Evolutionary conservation across 2,329 filamentous ascomycete species (phyloP), one percentile per base, ranked within the genome.

Genomic region (Thielaviopsis populi): DNA sequence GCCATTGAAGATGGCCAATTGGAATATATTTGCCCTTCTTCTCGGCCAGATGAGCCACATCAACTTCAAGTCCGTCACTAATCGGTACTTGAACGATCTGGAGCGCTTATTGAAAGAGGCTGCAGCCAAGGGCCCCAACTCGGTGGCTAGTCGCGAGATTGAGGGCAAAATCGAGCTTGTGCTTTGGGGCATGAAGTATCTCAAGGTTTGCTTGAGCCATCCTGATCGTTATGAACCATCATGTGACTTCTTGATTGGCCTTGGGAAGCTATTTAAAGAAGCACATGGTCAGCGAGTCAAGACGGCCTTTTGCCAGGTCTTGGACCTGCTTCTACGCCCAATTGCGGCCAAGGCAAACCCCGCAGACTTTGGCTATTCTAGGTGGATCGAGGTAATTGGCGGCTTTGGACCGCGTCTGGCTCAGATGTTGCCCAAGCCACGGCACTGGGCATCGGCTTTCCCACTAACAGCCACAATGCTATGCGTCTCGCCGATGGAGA

Each of bases 1-100:
- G 0, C 85, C 89, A 0, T 78, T 97, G 27, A 90, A 91, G 68
- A 84, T 94, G 74, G 89, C 94, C 15, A 99, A 99, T 70, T 99
- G 92, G 92, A 88, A 89, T 66, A 84, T 99, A 2, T 96, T 96
- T 72, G 87, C 90, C 22, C 89, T 96, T 70, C 78, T 99, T 2
- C 81, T 99, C 0, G 94, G 95, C n/a, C 87, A 91, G 46, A 96
- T 99, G 88, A 96, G 94, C 74, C 87, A 88, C 54, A 86, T 94
- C 68, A 92, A 95, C 71, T 97, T 99, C 72, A 77, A 83, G 17
- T 88, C 86, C 64, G 91, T 99, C 56, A 85, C 89, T 2, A 83
- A 85, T 63, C 85, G 89, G 59, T 99, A 95, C 71, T 79, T 95
- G 56, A 77, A 80, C 37, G 91, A 97, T 71, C 79, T 99, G 4